A percentile compares a stretch with the other conserved stretches of the same genome.
Conservation (phyloP, 2,329 filamentous ascomycete species). For the Madurella mycetomatis region DNA sequence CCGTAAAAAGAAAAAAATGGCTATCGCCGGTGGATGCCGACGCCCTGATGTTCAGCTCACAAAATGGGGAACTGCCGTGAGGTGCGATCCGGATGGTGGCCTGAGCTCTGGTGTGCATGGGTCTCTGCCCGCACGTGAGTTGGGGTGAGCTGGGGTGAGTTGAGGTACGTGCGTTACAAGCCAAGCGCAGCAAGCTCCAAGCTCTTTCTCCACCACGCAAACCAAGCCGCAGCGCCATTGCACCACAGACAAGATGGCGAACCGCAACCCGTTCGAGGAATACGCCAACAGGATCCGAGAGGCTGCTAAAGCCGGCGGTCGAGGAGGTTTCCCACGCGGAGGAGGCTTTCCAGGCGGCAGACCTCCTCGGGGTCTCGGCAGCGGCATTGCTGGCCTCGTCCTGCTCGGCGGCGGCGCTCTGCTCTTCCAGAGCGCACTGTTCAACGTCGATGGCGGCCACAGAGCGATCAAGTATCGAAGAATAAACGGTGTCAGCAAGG, state of each 20-base stretch:
- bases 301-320: conserved; percentile 41
- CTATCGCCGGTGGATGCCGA: too few relatives aligned
- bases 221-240: conserved; percentile 15
- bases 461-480: conserved; percentile 98
- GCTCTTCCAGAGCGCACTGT: conserved; percentile 57
- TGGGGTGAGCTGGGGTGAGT: not conserved
- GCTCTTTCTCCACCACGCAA: conserved; percentile 19
- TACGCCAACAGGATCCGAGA: conserved; percentile 48
- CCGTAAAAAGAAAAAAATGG: too few relatives aligned
- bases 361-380: conserved; percentile 39
- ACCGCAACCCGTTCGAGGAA: conserved; percentile 43
- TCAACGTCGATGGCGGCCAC: conserved; percentile 95
- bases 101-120: not conserved
- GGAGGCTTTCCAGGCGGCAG: conserved; percentile 41
- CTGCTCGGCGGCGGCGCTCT: conserved; percentile 47
- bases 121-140: not conserved
- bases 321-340: conserved; percentile 39
- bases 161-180: not conserved
- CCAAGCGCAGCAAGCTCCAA: conserved; percentile 2
- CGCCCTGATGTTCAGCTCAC: too few relatives aligned
- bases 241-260: conserved; percentile 30
- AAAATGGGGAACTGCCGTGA: too few relatives aligned
- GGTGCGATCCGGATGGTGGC: not conserved
- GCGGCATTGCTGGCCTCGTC: conserved; percentile 38
- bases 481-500: conserved; percentile 85